These are phyloP conservation scores for Plasmodium sp. DNA, from an alignment of 169 alveolate genomes.

Conservation along the genomic window DNA sequence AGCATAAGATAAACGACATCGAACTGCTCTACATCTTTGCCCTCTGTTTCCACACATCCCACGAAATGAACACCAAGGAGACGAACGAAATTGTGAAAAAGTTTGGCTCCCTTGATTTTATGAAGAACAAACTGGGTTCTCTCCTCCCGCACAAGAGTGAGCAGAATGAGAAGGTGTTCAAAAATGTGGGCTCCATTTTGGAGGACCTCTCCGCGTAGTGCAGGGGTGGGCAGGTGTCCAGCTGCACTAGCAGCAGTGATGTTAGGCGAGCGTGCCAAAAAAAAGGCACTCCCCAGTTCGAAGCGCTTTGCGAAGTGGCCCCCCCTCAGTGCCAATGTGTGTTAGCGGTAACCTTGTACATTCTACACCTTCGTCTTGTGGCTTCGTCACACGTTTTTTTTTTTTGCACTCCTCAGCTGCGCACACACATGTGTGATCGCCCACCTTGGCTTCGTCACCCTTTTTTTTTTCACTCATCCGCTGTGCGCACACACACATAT, in stretches of 20 bases:
- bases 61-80: conserved; percentile 1
- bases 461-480: background rate
- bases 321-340: background rate
- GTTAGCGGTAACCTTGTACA: background rate
- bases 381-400: background rate
- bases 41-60: conserved; percentile 54
- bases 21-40: conserved; percentile 23
- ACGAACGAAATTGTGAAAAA: conserved; percentile 39
- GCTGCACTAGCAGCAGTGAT: background rate
- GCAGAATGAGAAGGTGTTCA: conserved; percentile 30
- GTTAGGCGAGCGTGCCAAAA: background rate
- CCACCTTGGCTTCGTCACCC: background rate
- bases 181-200: conserved; percentile 26
- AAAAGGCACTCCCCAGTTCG: background rate
- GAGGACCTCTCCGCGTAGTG: conserved; percentile 9
- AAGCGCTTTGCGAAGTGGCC: background rate
- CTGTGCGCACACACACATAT: background rate
- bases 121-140: conserved; percentile 13
- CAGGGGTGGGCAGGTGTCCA: background rate
- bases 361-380: background rate
- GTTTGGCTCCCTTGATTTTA: conserved; percentile 12
- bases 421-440: background rate
- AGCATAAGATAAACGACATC: conserved; percentile 2
- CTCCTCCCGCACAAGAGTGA: conserved; percentile 23
- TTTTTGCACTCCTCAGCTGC: background rate